Conservation (phyloP, 2,329 filamentous ascomycete species). For the Phialophora expanda region DNA sequence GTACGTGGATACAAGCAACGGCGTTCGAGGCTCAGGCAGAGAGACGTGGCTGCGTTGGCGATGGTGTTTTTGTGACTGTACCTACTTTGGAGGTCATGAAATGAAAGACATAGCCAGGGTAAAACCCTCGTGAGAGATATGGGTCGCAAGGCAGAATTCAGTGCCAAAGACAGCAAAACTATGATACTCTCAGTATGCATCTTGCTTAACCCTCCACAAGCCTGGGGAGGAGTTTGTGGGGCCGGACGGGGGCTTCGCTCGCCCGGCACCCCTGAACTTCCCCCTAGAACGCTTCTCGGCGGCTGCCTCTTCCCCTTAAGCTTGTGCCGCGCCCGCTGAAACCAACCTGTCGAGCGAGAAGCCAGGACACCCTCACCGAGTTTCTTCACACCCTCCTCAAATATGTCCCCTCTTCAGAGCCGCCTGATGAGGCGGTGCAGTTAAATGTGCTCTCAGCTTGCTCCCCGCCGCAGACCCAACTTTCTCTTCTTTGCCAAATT, state of each 20-base stretch:
- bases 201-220: background rate
- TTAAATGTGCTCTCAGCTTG: too few species aligned
- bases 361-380: too few species aligned
- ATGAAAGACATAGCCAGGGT: background rate
- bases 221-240: background rate
- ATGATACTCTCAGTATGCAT: background rate
- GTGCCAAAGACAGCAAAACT: background rate
- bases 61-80: background rate
- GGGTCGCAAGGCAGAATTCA: background rate
- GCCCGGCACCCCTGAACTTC: too few species aligned
- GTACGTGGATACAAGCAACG: slow-evolving; percentile 10
- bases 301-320: too few species aligned
- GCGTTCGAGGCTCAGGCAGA: slow-evolving; percentile 5
- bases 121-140: background rate
- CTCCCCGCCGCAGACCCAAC: too few species aligned
- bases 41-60: background rate
- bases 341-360: too few species aligned
- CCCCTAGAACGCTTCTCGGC: background rate
- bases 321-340: too few species aligned
- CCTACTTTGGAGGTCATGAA: background rate
- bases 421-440: too few species aligned
- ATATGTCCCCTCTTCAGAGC: too few species aligned
- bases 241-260: too few species aligned
- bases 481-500: too few species aligned
- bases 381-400: too few species aligned